Base-by-base conservation (phyloP, 2,329 filamentous ascomycete species). In the Laburnicola sp. region DNA sequence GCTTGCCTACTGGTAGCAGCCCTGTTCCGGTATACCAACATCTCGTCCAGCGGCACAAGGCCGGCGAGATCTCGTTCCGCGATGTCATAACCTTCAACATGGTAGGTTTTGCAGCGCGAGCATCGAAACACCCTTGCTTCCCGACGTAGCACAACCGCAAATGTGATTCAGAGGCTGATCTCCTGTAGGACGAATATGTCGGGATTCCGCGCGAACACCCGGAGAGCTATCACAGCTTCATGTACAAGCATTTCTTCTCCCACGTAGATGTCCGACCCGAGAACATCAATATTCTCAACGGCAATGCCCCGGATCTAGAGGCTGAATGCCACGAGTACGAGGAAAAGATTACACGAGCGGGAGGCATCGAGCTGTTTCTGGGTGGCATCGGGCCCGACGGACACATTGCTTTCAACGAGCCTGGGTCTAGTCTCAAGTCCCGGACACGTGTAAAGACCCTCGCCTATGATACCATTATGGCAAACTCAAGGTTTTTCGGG, bases 31-130 rank as follows among this genome's bases (percentile, higher is more conserved):
- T 94, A 59, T 95, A 95, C 77, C 84, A 85, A 70, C 81, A 86
- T 60, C 81, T 95, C 25, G 89, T 94, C 42, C 75, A 82, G 63
- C 82, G 82, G 67, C 85, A 86, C 78, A 88, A 88, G 75, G 80
- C 82, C 58, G 86, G 86, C 65, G 75, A 89, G 68, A 86, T 95
- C 65, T 93, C 89, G 1, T 95, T 95, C 71, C 86, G 87, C 67
- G 84, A 95, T 86, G 89, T 95, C 65, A 83, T 94, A 68, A 95
- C 90, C 25, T 95, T 95, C 80, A 94, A 94, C 75, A 94, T 94
- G 90, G 86, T 88, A 80, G 51, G 76, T 59, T 43, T 16, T 16
- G 37, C 48, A 30, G 53, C 53, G 45, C 54, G 50, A 46, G 37
- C 41, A 16, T 46, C 40, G 43, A 31, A 35, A 22, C 50, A 53